Conservation (phyloP, 176 grass and related monocot species). For the Chloris gayana region DNA sequence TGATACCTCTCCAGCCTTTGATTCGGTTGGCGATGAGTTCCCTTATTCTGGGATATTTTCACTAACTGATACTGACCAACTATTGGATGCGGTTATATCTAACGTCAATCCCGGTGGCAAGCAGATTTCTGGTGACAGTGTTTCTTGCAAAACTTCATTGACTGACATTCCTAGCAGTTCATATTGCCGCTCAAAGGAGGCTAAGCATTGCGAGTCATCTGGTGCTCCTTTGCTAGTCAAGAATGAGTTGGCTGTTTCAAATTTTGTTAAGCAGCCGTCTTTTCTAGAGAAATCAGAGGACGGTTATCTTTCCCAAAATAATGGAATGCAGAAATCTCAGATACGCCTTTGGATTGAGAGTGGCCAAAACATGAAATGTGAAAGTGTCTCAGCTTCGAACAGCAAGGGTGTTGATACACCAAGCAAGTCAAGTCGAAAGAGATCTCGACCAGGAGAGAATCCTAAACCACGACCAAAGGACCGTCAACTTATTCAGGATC, state of each 20-base stretch:
- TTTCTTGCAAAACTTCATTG: conserved; percentile 69
- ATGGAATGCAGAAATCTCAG: conserved; percentile 68
- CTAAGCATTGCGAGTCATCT: conserved; percentile 37
- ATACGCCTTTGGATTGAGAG: conserved; percentile 72
- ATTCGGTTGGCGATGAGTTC: conserved; percentile 44
- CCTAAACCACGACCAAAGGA: conserved; percentile 80
- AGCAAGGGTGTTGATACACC: conserved; percentile 59
- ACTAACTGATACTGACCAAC: conserved; percentile 61
- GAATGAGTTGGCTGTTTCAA: conserved; percentile 62
- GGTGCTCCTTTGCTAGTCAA: conserved; percentile 50
- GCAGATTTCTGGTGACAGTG: conserved; percentile 52
- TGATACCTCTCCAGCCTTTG: conserved; percentile 42
- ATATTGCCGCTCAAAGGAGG: conserved; percentile 53
- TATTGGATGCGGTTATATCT: conserved; percentile 77
- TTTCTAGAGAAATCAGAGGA: conserved; percentile 53
- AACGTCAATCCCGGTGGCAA: conserved; percentile 64
- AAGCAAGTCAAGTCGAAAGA: conserved; percentile 72
- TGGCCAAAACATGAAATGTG: conserved; percentile 61
- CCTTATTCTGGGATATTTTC: conserved; percentile 65
- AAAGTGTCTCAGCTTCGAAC: conserved; percentile 68
- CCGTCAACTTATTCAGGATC: conserved; percentile 87
- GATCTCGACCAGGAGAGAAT: conserved; percentile 73
- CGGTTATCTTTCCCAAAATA: conserved; percentile 49
- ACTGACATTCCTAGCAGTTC: conserved; percentile 59
- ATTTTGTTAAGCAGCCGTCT: conserved; percentile 54